phyloP scores from a whole-genome alignment of 148 eudicot species.

The Fagopyrum homotropicum region DNA sequence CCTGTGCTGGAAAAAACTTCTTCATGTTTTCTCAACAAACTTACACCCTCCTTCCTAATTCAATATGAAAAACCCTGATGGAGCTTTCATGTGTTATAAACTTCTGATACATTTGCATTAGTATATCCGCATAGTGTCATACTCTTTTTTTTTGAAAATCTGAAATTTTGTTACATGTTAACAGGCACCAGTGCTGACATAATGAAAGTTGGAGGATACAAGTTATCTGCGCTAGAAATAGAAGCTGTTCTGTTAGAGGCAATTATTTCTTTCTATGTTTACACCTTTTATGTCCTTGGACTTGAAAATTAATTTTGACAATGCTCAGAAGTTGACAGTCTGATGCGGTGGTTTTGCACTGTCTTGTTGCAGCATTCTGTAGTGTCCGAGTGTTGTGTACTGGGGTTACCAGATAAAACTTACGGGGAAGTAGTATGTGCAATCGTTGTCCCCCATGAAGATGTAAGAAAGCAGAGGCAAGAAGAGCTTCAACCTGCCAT shows the following conservation, averaged over 20 bases:
- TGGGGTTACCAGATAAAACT: conserved; percentile 79
- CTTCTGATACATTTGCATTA: background rate
- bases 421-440: conserved; percentile 87
- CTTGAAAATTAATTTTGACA: background rate
- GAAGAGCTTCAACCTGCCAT: conserved; percentile 63
- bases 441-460: conserved; percentile 69
- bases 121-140: conserved; percentile 4
- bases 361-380: conserved; percentile 58
- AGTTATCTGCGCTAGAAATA: conserved; percentile 91
- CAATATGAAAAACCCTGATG: background rate
- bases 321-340: background rate
- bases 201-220: conserved; percentile 98
- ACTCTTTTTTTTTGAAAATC: conserved; percentile 1
- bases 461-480: conserved; percentile 42
- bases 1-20: background rate
- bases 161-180: conserved; percentile 12
- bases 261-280: conserved; percentile 10
- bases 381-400: conserved; percentile 86
- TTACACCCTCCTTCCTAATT: background rate
- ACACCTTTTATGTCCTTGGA: background rate
- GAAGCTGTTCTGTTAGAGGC: conserved; percentile 91
- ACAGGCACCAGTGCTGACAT: conserved; percentile 96
- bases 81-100: background rate
- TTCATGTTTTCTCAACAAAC: background rate
- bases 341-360: background rate